Base-by-base conservation (phyloP, 768 basidiomycete species). In the Hericium alpestre region DNA sequence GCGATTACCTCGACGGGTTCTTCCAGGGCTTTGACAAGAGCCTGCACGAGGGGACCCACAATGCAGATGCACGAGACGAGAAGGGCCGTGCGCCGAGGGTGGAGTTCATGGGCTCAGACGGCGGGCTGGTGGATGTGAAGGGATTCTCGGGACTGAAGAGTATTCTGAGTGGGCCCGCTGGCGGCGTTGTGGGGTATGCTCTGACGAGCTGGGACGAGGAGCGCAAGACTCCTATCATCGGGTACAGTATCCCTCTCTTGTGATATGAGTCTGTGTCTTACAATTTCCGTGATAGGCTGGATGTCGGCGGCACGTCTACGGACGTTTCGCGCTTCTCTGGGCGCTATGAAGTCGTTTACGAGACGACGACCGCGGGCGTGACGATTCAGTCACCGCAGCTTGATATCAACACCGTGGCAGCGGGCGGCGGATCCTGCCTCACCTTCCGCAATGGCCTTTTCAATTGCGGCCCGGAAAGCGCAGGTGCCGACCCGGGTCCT, bases 31-130 rank as follows among this genome's bases (percentile, higher is more conserved):
- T 97, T 63, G 91, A 94, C 59, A 76, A 74, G 43, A 82, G 84
- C 64, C 74, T 92, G 59, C 76, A 75, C 10, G 49, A 51, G 23
- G 49, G 49, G 23, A 46, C 12, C 18, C n/a, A 46, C n/a, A n/a
- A 46, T 5, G 43, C 43, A n/a, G 10, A 46, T n/a, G 43, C 43
- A n/a, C 8, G 20, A 65, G 83, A 83, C 59, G 82, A 85, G 3
- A 70, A 69, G 13, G 56, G 82, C 56, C 71, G 72, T 41, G 83
- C 81, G 56, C 83, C 84, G 1, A 73, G 90, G 2, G 92, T 96
- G 37, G 93, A 94, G 66, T 97, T 97, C 66, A 98, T 97, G 95
- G 87, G 87, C 38, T 90, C 87, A 55, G 94, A 98, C 65, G 95
- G 92, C 5, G 90, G 90, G 7, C 72, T 94, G 10, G 73, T 92